Evolutionary conservation across 1,284 basidiomycete species (phyloP).

Genomic region (Anthracocystis walkeri): DNA sequence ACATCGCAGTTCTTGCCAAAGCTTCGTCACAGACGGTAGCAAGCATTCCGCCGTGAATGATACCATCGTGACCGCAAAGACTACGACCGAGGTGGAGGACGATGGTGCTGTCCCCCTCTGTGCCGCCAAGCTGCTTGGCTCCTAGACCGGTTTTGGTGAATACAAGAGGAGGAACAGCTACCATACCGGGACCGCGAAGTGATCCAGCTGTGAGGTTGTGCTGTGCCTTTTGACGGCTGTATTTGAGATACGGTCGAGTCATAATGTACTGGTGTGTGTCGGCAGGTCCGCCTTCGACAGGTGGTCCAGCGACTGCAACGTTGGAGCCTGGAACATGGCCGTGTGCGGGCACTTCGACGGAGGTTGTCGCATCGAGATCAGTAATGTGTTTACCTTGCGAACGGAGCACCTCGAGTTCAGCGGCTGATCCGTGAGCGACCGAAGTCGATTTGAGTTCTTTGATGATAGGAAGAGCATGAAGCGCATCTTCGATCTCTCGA

Average conservation of each 20-base stretch:
- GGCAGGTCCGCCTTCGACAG: conserved; percentile 40
- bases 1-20: conserved; percentile 78
- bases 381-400: conserved; percentile 32
- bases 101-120: conserved; percentile 68
- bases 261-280: conserved; percentile 54
- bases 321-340: conserved; percentile 28
- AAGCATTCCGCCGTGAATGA: conserved; percentile 90
- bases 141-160: conserved; percentile 63
- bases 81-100: conserved; percentile 85
- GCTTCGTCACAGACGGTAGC: conserved; percentile 91
- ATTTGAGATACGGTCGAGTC: conserved; percentile 78
- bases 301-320: conserved; percentile 26
- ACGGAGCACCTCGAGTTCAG: conserved; percentile 38
- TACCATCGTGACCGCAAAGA: conserved; percentile 89
- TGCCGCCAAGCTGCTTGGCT: conserved; percentile 54
- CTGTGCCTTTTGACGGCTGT: conserved; percentile 78
- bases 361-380: conserved; percentile 32
- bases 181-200: conserved; percentile 78
- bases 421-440: conserved; percentile 34
- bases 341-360: conserved; percentile 37
- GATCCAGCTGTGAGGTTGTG: conserved; percentile 87
- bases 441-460: conserved; percentile 59
- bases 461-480: conserved; percentile 76
- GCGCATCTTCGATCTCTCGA: conserved; percentile 76
- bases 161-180: conserved; percentile 59